Base-by-base conservation (phyloP, 2,329 filamentous ascomycete species). In the Paecilomyces variotii region DNA sequence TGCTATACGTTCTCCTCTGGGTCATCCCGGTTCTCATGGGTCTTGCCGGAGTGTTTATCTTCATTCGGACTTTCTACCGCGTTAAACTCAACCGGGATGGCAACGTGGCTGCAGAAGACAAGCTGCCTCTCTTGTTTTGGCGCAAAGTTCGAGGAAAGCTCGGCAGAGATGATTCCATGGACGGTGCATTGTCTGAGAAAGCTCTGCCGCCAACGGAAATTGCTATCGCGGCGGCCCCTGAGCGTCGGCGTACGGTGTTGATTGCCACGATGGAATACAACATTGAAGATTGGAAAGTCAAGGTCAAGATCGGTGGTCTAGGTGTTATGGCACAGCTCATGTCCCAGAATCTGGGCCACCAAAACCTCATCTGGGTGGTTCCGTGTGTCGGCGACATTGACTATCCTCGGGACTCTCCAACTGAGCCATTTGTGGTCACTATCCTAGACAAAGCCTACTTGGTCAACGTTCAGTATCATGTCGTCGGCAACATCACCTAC, bases 191-290 rank as follows among this genome's bases (percentile, higher is more conserved):
- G 39, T 45, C 39, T 45, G 39, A 45, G n/a, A 45, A 45, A 19
- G 39, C 4, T 3, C 2, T n/a, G 1, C 39, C 39, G 14, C 39
- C 39, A 19, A 24, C n/a, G 19, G 39, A 34, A 26, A 19, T 56
- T 26, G 53, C 27, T 5, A n/a, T 57, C 11, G 58, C 56, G 28
- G 55, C 26, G 1, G 56, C 62, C 56, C 34, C 57, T 10, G 67
- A 72, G 59, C 63, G 50, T 34, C 35, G 74, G 26, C 74, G 80
- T n/a, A 84, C 78, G 12, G 80, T 85, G 2, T 75, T 86, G 27
- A 84, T 86, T 55, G 84, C 82, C 10, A 86, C 84, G 11, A 84
- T 86, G 81, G 84, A 86, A 69, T 86, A 86, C 71, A 82, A 86
- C 62, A 86, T 86, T 60, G 81, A 83, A 57, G 84, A 86, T 66